Conservation (phyloP, 225 moss, liverwort and hornwort genomes). For the Physcomitrium patens region DNA sequence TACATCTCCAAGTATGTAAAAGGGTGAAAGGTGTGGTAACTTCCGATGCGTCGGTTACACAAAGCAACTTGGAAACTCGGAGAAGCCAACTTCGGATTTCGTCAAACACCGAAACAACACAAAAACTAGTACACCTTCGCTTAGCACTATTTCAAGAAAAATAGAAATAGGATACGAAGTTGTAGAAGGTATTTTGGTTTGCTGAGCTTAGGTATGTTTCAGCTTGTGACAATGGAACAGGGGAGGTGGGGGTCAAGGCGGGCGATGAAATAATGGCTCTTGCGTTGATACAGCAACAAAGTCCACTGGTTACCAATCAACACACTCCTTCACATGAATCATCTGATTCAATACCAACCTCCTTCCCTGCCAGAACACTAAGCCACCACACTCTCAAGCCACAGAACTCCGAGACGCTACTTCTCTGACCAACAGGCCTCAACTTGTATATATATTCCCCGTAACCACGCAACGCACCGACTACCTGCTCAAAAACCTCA, state of each 20-base stretch:
- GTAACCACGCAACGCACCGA: too few species aligned
- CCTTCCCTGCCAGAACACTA: background rate
- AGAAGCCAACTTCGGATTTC: conserved; percentile 28
- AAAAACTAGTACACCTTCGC: background rate
- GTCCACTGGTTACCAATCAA: conserved; percentile 25
- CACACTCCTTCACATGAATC: conserved; percentile 16
- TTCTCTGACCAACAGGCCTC: too few species aligned
- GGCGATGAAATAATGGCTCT: background rate
- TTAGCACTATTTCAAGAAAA: too few species aligned
- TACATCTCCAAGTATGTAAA: conserved; percentile 17
- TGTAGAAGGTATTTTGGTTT: too few species aligned
- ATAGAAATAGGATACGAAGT: too few species aligned
- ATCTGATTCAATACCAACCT: conserved; percentile 12
- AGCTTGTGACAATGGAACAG: conserved; percentile 10
- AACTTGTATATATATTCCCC: too few species aligned
- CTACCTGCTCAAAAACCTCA: too few species aligned
- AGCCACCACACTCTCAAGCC: background rate
- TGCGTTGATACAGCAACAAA: conserved; percentile 29
- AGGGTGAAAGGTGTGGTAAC: background rate
- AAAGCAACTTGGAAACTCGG: conserved; percentile 15
- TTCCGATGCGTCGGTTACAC: background rate
- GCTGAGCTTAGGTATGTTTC: background rate
- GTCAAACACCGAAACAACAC: background rate
- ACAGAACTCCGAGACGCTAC: conserved; percentile 13
- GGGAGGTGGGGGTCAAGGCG: conserved; percentile 20